A percentile compares a stretch with the other conserved stretches of the same genome.
phyloP scores from a whole-genome alignment of 257 asterid genomes.

The Solanum appendiculatum region DNA sequence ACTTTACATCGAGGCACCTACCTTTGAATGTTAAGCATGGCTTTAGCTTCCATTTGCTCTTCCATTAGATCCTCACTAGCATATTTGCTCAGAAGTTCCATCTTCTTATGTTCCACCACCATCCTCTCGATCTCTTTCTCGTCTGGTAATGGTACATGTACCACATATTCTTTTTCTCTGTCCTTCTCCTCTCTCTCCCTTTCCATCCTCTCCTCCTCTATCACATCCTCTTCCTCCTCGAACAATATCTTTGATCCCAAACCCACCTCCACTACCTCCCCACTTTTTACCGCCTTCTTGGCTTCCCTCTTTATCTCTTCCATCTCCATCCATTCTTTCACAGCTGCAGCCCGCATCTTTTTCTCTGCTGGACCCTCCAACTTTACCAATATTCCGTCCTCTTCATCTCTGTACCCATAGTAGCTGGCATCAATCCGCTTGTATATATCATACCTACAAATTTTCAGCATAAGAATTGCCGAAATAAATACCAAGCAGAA shows the following conservation, averaged over 20 bases:
- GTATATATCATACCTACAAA: constrained; percentile 83
- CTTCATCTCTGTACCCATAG: constrained; percentile 93
- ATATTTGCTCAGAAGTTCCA: constrained; percentile 75
- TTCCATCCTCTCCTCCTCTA: constrained; percentile 78
- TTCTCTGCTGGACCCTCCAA: constrained; percentile 78
- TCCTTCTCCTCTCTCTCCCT: constrained; percentile 58
- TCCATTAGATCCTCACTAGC: constrained; percentile 68
- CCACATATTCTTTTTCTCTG: constrained; percentile 67
- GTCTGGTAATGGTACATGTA: constrained; percentile 89
- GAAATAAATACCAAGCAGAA: background rate
- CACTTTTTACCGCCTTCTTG: constrained; percentile 77
- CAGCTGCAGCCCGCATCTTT: constrained; percentile 62
- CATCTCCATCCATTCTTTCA: constrained; percentile 70
- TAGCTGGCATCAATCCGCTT: constrained; percentile 92
- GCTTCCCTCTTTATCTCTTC: constrained; percentile 88
- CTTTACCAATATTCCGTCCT: constrained; percentile 76
- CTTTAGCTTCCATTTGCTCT: constrained; percentile 62
- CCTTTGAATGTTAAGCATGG: constrained; percentile 71
- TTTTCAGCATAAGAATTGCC: background rate
- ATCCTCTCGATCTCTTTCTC: constrained; percentile 79
- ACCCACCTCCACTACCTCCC: constrained; percentile 86
- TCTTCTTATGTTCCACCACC: constrained; percentile 85
- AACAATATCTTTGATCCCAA: constrained; percentile 57
- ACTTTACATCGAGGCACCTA: constrained; percentile 19
- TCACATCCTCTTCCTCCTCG: constrained; percentile 89